phyloP scores from a whole-genome alignment of 2,329 filamentous ascomycete species.

The Botrytis squamosa region DNA sequence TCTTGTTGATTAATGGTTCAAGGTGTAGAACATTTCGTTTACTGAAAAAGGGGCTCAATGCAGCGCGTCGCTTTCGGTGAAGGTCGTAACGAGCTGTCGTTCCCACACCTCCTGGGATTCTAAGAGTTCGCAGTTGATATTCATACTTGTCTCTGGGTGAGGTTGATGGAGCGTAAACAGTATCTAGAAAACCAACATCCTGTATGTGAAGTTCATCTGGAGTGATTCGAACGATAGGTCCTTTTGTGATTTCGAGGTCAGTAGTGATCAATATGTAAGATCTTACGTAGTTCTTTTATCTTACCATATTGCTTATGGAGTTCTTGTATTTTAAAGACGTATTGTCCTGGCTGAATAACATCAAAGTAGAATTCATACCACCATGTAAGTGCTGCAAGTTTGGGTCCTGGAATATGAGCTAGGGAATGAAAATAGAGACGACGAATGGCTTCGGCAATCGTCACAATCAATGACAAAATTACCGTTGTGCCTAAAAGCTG shows the following conservation, averaged over 20 bases:
- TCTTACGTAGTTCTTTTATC: neutral
- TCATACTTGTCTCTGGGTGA: neutral
- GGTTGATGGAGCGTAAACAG: neutral
- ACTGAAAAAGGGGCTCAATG: neutral
- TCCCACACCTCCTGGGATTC: neutral
- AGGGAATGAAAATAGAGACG: neutral
- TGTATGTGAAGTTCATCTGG: neutral
- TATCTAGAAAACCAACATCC: neutral
- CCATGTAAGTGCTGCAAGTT: constrained; percentile 28
- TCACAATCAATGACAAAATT: neutral
- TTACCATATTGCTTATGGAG: constrained; percentile 31
- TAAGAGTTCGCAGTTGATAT: neutral
- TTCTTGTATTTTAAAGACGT: constrained; percentile 24
- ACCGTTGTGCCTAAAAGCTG: neutral
- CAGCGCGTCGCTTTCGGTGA: neutral
- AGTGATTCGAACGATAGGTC: neutral
- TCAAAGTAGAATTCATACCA: constrained; percentile 30
- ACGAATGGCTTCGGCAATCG: neutral
- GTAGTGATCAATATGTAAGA: neutral
- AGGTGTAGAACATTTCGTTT: neutral
- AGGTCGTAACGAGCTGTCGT: neutral
- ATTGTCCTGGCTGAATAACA: constrained; percentile 22
- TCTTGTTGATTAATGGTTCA: neutral
- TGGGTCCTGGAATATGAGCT: constrained; percentile 30
- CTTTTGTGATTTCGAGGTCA: neutral